Evolutionary conservation across 2,329 filamentous ascomycete species (phyloP).

Genomic region (Chaetomium strumarium): DNA sequence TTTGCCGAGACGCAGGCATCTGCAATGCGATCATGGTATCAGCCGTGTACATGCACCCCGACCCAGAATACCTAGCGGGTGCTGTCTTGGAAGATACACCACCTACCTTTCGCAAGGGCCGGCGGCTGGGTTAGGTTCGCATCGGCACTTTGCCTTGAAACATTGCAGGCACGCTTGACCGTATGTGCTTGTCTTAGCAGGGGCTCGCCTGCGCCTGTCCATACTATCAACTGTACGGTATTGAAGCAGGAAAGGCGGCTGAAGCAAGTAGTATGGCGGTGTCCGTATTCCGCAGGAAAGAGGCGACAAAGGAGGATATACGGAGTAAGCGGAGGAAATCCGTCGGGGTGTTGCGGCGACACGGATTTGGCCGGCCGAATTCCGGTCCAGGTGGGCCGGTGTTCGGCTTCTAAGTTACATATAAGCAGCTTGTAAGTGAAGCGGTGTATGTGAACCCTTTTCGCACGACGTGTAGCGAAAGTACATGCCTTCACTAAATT

Average conservation of each 20-base stretch:
- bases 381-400: not conserved
- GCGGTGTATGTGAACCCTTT: not conserved
- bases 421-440: too few species aligned
- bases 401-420: not conserved
- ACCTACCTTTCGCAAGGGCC: not conserved
- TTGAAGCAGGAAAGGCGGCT: not conserved
- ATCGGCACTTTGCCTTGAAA: constrained; percentile 1
- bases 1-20: not conserved
- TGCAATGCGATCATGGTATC: not conserved
- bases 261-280: not conserved
- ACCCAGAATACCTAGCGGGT: not conserved
- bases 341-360: not conserved
- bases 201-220: not conserved
- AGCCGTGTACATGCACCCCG: not conserved
- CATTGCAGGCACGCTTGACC: not conserved
- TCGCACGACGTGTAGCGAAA: not conserved
- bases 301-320: not conserved
- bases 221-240: not conserved
- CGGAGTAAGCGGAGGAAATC: not conserved
- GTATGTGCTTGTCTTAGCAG: not conserved
- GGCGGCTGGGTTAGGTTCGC: not conserved
- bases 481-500: not conserved
- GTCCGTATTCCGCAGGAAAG: not conserved
- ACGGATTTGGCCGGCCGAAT: not conserved
- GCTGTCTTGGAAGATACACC: not conserved